Evolutionary conservation across 2,329 filamentous ascomycete genomes (phyloP).

Genomic region (Cytospora piceicola): DNA sequence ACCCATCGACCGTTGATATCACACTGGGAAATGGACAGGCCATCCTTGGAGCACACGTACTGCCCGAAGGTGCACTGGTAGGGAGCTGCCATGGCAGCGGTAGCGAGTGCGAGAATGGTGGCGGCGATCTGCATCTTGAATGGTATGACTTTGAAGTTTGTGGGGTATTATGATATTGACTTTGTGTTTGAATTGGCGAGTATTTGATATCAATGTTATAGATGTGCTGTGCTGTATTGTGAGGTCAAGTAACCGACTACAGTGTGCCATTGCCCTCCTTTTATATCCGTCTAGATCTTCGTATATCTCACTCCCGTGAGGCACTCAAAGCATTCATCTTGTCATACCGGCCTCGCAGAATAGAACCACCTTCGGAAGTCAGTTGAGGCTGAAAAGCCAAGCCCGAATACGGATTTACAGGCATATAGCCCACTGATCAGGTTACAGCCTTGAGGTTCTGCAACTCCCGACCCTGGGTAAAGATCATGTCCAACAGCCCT

Average conservation of each 20-base stretch:
- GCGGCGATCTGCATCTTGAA: constrained; percentile 30
- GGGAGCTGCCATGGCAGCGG: constrained; percentile 29
- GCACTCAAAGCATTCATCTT: not conserved
- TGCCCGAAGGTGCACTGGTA: constrained; percentile 27
- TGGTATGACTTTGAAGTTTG: not conserved
- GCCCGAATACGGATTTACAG: constrained; percentile 7
- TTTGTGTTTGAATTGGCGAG: not conserved
- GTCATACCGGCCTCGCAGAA: not conserved
- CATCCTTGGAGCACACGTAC: constrained; percentile 27
- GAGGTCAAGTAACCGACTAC: not conserved
- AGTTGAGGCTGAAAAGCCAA: constrained; percentile 20
- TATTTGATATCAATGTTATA: constrained; percentile 13
- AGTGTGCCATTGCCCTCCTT: constrained; percentile 4
- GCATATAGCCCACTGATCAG: constrained; percentile 3
- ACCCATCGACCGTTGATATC: constrained; percentile 26
- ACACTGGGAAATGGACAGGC: constrained; percentile 24
- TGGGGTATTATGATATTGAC: not conserved
- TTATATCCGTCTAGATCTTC: constrained; percentile 7
- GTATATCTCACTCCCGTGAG: not conserved
- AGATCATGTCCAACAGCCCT: constrained; percentile 4
- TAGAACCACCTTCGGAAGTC: constrained; percentile 1
- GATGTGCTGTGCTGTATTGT: not conserved
- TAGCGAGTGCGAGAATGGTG: constrained; percentile 29
- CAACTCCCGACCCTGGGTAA: not conserved
- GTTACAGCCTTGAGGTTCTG: not conserved